Base-by-base conservation (phyloP, 164 flowering plant species). In the Dillenia turbinata region DNA sequence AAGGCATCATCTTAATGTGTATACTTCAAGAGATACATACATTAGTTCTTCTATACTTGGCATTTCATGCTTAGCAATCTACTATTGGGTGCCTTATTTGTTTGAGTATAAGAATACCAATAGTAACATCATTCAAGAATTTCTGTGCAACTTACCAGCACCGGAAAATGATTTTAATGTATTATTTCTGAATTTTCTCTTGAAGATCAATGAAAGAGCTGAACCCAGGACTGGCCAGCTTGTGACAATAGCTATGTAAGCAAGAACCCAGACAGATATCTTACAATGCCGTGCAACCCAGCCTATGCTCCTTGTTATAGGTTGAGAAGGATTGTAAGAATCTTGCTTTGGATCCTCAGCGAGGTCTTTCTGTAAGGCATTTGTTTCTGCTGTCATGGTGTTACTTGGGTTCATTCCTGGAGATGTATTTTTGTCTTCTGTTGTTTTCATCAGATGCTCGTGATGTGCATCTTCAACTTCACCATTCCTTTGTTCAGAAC, bases 141-240 rank as follows among this genome's bases (percentile, higher is more conserved):
- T 33, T 33, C 40, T 0, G 40, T 33, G 40, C 40, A 33, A 33
- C 40, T 4, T 33, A 4, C 40, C 40, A 33, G 40, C 40, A 33
- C 40, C 40, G 6, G 40, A 33, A 33, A 72, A 73, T 49, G 72
- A 24, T 12, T 66, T 65, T 0, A 77, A 74, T 10, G 60, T 19
- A 26, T 71, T 12, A 52, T 54, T 68, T 66, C 55, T 57, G 14
- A 82, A 56, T 67, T 70, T 80, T 54, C 70, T 73, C 66, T 66
- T 76, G 46, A 79, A 71, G 63, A 70, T 62, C 13, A 63, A 15
- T 33, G 59, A 19, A 40, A 82, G 61, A 52, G 77, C 75, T 17
- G 83, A 68, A 11, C 90, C 84, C 59, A 85, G 66, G 53, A 79
- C 24, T 19, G 85, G 86, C 90, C 80, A 85, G 44, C 78, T 77